Evolutionary conservation across 768 basidiomycete genomes (phyloP).

Genomic region (Trametes villosa): DNA sequence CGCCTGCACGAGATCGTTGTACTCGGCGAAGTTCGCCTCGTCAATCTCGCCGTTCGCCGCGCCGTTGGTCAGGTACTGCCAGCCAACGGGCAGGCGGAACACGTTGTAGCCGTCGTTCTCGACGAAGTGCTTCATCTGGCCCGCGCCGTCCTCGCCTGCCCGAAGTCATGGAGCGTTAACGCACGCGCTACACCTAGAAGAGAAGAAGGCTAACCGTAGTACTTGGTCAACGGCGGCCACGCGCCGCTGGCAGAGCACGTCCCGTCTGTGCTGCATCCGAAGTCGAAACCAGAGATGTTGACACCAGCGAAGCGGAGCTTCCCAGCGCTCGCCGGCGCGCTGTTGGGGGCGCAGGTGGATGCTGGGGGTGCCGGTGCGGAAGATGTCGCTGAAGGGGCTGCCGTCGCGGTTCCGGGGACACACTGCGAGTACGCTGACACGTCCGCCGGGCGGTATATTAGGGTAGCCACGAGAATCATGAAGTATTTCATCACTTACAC

Average conservation of each 20-base stretch:
- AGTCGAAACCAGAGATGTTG: slow-evolving; percentile 47
- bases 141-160: slow-evolving; percentile 20
- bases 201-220: slow-evolving; percentile 44
- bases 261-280: slow-evolving; percentile 42
- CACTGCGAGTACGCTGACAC: slow-evolving; percentile 38
- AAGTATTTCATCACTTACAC: slow-evolving; percentile 21
- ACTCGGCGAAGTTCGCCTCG: slow-evolving; percentile 41
- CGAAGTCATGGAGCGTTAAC: background rate
- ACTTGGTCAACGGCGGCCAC: slow-evolving; percentile 48
- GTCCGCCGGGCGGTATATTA: background rate
- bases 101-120: slow-evolving; percentile 23
- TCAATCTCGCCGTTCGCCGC: slow-evolving; percentile 53
- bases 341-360: slow-evolving; percentile 12
- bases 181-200: background rate
- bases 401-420: slow-evolving; percentile 31
- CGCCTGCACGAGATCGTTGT: slow-evolving; percentile 53
- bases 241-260: slow-evolving; percentile 44
- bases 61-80: slow-evolving; percentile 35
- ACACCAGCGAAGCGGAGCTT: slow-evolving; percentile 49
- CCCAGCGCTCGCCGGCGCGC: slow-evolving; percentile 20
- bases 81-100: slow-evolving; percentile 24
- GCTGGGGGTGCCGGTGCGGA: slow-evolving; percentile 14
- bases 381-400: slow-evolving; percentile 6
- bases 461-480: background rate
- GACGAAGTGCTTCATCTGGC: slow-evolving; percentile 37